Conservation (phyloP, 768 basidiomycete genomes). For the Tephrocybe rancida region DNA sequence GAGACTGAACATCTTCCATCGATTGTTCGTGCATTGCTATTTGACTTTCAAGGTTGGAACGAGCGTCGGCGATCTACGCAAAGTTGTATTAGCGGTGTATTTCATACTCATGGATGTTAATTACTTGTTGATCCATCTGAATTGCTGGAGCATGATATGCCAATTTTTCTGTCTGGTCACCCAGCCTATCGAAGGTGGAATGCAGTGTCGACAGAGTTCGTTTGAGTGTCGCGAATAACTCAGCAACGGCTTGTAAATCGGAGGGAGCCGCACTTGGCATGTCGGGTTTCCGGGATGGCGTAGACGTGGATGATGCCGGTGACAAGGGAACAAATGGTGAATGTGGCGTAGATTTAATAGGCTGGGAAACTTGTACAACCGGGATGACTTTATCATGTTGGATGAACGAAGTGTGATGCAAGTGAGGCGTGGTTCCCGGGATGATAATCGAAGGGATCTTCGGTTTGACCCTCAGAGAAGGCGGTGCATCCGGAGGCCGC, state of each 20-base stretch:
- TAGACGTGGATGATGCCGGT: not conserved
- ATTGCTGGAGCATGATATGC: constrained; percentile 45
- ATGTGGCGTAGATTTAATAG: constrained; percentile 8
- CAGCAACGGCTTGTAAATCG: constrained; percentile 44
- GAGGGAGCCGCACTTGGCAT: constrained; percentile 23
- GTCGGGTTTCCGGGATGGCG: not conserved
- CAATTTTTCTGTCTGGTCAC: constrained; percentile 45
- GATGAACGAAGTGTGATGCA: not conserved
- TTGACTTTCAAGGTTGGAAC: constrained; percentile 38
- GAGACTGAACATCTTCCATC: constrained; percentile 33
- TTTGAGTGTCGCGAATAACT: constrained; percentile 50
- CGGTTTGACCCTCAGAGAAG: constrained; percentile 17
- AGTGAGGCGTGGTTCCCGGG: constrained; percentile 20
- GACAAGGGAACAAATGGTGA: not conserved
- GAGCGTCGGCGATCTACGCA: constrained; percentile 39
- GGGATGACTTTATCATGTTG: constrained; percentile 1
- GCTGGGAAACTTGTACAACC: not conserved
- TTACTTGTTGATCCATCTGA: constrained; percentile 45
- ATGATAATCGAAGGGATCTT: constrained; percentile 27
- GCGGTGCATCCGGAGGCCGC: not conserved
- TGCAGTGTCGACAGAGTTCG: constrained; percentile 40
- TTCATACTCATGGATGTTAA: constrained; percentile 10
- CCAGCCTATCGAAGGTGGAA: constrained; percentile 45
- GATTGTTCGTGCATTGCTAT: constrained; percentile 39
- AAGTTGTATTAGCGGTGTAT: constrained; percentile 8